Conservation (phyloP, 2,329 filamentous ascomycete genomes). For the Zymoseptoria tritici region DNA sequence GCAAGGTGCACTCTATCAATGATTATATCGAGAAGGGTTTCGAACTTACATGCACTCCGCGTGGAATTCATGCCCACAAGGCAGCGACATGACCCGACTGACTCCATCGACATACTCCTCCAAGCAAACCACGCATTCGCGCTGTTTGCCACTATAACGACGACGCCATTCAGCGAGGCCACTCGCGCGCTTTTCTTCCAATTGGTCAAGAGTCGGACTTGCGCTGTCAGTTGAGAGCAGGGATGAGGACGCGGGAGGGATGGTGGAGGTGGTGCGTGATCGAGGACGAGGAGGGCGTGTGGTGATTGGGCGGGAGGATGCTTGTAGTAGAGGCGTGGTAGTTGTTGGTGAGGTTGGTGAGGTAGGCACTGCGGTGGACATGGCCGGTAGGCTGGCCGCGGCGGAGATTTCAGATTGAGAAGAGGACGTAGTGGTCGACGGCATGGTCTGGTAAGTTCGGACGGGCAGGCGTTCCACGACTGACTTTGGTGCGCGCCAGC, state of each 20-base stretch:
- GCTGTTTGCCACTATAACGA: constrained; percentile 57
- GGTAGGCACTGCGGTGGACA: not conserved
- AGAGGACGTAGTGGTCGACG: constrained; percentile 48
- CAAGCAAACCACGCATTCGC: constrained; percentile 92
- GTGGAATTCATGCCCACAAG: constrained; percentile 97
- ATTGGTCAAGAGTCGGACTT: constrained; percentile 29
- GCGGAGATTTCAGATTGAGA: constrained; percentile 23
- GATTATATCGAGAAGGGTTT: too few species aligned
- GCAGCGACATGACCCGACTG: constrained; percentile 91
- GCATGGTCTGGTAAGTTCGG: constrained; percentile 85
- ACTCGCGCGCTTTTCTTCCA: constrained; percentile 47
- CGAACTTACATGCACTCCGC: constrained; percentile 90
- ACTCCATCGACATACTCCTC: constrained; percentile 95
- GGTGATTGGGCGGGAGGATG: constrained; percentile 14
- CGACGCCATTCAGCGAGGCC: constrained; percentile 47
- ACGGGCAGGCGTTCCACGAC: constrained; percentile 92
- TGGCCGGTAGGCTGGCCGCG: constrained; percentile 10
- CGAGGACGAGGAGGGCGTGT: constrained; percentile 48
- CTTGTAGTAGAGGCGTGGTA: constrained; percentile 73
- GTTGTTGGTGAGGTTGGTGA: constrained; percentile 25
- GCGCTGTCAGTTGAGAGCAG: constrained; percentile 21
- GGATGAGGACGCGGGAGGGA: constrained; percentile 32
- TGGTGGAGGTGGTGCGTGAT: constrained; percentile 57
- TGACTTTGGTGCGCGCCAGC: constrained; percentile 96
- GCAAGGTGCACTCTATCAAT: not conserved